Percentiles rank a stretch among this genome's conserved stretches.
Evolutionary conservation across 108 stramenopile species (phyloP).

Genomic region (Aureococcus anophagefferens): DNA sequence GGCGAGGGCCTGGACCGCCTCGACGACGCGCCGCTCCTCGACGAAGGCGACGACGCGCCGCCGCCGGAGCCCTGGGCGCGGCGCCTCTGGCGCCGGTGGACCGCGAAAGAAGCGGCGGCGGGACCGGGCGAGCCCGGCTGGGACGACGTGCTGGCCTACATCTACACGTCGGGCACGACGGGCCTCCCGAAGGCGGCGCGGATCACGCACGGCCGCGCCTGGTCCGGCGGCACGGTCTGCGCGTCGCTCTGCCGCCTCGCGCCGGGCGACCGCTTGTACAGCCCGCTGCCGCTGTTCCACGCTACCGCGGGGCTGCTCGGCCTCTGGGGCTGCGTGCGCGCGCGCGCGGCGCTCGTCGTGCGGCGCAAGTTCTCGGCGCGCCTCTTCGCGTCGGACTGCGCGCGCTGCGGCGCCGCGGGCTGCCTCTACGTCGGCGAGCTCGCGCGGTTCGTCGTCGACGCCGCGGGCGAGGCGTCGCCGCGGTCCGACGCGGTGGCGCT

Average conservation of each 20-base stretch:
- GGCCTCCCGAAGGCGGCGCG: not conserved
- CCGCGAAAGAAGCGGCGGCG: too few species aligned
- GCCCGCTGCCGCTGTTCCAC: constrained; percentile 43
- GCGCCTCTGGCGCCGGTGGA: too few species aligned
- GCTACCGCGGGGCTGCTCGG: constrained; percentile 41
- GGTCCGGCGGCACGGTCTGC: not conserved
- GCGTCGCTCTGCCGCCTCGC: constrained; percentile 1
- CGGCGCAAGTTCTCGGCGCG: constrained; percentile 33
- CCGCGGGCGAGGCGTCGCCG: constrained; percentile 8
- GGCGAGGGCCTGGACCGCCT: too few species aligned
- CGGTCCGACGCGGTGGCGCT: too few species aligned
- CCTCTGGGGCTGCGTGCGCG: not conserved
- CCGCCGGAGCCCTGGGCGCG: too few species aligned
- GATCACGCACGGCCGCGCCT: not conserved
- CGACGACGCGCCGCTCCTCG: too few species aligned
- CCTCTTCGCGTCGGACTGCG: constrained; percentile 32
- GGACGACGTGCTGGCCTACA: not conserved
- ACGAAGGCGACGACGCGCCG: too few species aligned
- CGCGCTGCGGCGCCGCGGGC: constrained; percentile 22
- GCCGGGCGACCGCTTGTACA: constrained; percentile 32
- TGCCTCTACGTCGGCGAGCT: constrained; percentile 54
- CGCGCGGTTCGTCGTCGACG: constrained; percentile 24
- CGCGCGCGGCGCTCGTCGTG: constrained; percentile 19
- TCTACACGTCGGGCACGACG: too few species aligned
- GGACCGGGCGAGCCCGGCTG: too few species aligned